phyloP scores from a whole-genome alignment of 306 rosid genomes.

The Sechiopsis laciniata region DNA sequence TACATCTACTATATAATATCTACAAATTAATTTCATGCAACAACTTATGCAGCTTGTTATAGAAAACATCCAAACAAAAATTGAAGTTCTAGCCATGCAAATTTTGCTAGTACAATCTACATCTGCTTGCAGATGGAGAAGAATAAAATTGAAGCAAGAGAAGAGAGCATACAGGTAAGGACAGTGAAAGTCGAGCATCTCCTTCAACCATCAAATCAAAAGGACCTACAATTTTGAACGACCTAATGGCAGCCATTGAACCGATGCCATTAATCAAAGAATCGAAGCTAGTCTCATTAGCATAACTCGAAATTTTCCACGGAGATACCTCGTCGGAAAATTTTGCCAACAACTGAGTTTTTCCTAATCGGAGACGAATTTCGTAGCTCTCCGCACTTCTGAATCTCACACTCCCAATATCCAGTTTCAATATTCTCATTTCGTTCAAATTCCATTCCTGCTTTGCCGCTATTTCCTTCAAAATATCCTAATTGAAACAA shows the following conservation, averaged over 20 bases:
- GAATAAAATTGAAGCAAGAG: background rate
- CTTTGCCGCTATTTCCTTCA: slow-evolving; percentile 53
- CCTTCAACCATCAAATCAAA: slow-evolving; percentile 50
- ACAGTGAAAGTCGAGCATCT: slow-evolving; percentile 38
- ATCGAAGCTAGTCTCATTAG: slow-evolving; percentile 37
- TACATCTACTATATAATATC: background rate
- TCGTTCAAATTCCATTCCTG: slow-evolving; percentile 55
- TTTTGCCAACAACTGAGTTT: slow-evolving; percentile 36
- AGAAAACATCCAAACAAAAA: background rate
- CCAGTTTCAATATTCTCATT: slow-evolving; percentile 42
- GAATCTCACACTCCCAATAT: slow-evolving; percentile 47
- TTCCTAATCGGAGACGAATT: slow-evolving; percentile 53
- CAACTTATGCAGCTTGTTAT: background rate
- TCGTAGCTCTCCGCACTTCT: slow-evolving; percentile 41
- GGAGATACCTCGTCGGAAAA: slow-evolving; percentile 49
- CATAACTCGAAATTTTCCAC: slow-evolving; percentile 50
- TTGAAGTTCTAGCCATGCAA: background rate
- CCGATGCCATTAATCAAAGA: slow-evolving; percentile 36
- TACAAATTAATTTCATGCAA: background rate
- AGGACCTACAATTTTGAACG: slow-evolving; percentile 65
- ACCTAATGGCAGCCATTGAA: slow-evolving; percentile 47
- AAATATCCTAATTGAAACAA: slow-evolving; percentile 42
- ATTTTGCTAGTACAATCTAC: background rate
- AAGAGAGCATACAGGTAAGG: slow-evolving; percentile 49
- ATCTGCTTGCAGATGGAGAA: background rate